Evolutionary conservation across 257 asterid species (phyloP).

Genomic region (Gynochthodes officinalis): DNA sequence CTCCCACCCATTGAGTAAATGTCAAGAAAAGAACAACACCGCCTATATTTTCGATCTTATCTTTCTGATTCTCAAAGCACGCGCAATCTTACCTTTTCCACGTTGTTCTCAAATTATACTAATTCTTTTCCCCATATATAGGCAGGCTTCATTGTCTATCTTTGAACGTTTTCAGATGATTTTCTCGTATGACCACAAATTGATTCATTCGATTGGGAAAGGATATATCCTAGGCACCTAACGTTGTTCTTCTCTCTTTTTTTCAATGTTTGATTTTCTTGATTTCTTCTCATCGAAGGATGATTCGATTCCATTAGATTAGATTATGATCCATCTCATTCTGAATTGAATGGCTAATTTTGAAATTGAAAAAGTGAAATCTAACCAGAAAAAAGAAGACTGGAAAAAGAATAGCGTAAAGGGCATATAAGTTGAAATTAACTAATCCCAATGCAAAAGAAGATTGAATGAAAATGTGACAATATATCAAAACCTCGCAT

Average conservation of each 20-base stretch:
- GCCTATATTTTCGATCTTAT: conserved; percentile 9
- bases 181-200: neutral
- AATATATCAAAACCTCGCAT: neutral
- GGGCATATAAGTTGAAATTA: neutral
- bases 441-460: conserved; percentile 7
- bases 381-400: too few species aligned
- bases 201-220: neutral
- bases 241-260: too few species aligned
- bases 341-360: too few species aligned
- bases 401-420: neutral
- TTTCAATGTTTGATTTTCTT: too few species aligned
- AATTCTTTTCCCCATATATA: neutral
- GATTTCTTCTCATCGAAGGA: too few species aligned
- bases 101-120: neutral
- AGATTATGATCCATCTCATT: too few species aligned
- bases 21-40: conserved; percentile 29
- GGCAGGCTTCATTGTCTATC: neutral
- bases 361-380: neutral
- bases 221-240: too few species aligned
- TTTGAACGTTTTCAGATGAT: conserved; percentile 1
- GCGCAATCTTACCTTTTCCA: conserved; percentile 33
- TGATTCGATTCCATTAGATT: too few species aligned
- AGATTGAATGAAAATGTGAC: too few species aligned
- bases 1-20: conserved; percentile 27
- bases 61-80: conserved; percentile 33